Percentiles rank a stretch among this genome's conserved stretches.
Evolutionary conservation across 148 eudicot genomes (phyloP).

Genomic region (Hydrangea macrophylla): DNA sequence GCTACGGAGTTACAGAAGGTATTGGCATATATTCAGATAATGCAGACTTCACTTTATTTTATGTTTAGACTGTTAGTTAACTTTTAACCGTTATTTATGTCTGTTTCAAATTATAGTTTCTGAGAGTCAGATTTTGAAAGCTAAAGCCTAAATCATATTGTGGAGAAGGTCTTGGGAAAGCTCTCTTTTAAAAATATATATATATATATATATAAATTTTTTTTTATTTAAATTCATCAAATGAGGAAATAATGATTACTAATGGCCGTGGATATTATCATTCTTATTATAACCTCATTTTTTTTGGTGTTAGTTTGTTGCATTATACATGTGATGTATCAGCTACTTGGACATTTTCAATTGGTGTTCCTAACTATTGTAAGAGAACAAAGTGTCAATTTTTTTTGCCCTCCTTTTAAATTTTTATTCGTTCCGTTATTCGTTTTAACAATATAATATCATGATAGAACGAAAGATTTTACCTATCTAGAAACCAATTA

Average conservation of each 20-base stretch:
- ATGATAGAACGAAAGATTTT: too few relatives aligned
- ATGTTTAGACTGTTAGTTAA: not conserved
- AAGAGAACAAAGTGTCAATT: not conserved
- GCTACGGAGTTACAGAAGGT: conserved; percentile 55
- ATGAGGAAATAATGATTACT: too few relatives aligned
- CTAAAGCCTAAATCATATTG: not conserved
- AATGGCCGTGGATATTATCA: too few relatives aligned
- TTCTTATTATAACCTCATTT: too few relatives aligned
- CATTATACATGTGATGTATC: too few relatives aligned
- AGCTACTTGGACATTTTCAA: too few relatives aligned
- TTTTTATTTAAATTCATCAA: too few relatives aligned
- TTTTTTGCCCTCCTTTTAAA: not conserved
- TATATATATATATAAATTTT: too few relatives aligned
- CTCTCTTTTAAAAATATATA: too few relatives aligned
- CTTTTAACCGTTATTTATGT: not conserved
- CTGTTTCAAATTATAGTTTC: not conserved
- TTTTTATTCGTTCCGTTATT: not conserved
- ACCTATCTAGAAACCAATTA: too few relatives aligned
- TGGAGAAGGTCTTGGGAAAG: not conserved
- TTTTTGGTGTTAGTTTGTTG: too few relatives aligned
- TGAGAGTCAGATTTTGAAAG: not conserved
- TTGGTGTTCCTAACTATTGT: not conserved
- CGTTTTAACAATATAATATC: not conserved
- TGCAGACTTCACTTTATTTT: not conserved
- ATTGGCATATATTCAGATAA: not conserved